Evolutionary conservation across 768 basidiomycete genomes (phyloP).

Genomic region (Lactarius hengduanensis): DNA sequence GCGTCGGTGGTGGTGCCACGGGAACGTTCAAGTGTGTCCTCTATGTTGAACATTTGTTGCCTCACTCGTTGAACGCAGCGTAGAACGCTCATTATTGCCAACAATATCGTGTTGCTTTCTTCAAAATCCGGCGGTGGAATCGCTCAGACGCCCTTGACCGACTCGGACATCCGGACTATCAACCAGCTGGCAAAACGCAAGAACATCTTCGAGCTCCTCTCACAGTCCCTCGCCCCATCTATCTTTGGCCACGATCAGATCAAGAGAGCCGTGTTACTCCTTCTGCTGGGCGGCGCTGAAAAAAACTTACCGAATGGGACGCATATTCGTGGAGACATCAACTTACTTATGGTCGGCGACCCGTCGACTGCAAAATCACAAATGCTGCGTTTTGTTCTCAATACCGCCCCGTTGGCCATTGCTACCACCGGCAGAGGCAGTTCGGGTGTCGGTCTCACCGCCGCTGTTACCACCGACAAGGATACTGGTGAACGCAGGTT

Average conservation of each 20-base stretch:
- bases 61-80: conserved; percentile 16
- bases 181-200: conserved; percentile 88
- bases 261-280: conserved; percentile 88
- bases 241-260: conserved; percentile 97
- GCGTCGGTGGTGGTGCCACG: conserved; percentile 84
- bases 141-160: conserved; percentile 88
- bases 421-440: conserved; percentile 97
- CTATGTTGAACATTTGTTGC: neutral
- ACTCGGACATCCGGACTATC: conserved; percentile 92
- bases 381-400: conserved; percentile 91
- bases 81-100: conserved; percentile 91
- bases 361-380: conserved; percentile 99
- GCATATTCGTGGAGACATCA: conserved; percentile 99
- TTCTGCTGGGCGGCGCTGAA: conserved; percentile 94
- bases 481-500: conserved; percentile 96
- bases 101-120: conserved; percentile 91
- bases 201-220: conserved; percentile 85
- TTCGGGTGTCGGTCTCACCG: conserved; percentile 98
- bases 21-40: conserved; percentile 88
- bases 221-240: conserved; percentile 94
- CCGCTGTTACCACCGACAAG: conserved; percentile 96
- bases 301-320: conserved; percentile 98
- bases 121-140: conserved; percentile 95
- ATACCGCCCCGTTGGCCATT: conserved; percentile 94
- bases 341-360: conserved; percentile 98